Evolutionary conservation across 305 asterid genomes (phyloP), one percentile per base, ranked within the genome.

Genomic region (Fraxinus xanthoxyloides): DNA sequence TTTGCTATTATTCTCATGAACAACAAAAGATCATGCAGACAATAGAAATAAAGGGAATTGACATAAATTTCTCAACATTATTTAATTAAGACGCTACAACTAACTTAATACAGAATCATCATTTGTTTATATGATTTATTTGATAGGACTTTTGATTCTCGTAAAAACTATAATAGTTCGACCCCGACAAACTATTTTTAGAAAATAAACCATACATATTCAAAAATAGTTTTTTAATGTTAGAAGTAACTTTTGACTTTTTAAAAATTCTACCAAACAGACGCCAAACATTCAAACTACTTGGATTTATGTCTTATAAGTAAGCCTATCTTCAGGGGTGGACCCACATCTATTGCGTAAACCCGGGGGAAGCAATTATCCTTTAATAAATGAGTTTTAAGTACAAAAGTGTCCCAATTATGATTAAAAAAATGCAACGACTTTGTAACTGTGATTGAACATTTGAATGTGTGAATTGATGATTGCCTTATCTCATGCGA

Each of bases 311-410:
- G 61, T 48, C 61, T 48, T 48, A 4, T 48, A 48, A 17, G 7
- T 1, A 48, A 0, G 59, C 61, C 2, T 15, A 15, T 15, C 7
- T 0, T 48, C 31, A 38, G 38, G 78, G n/a, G n/a, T n/a, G n/a
- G n/a, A n/a, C 78, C 51, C 54, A 74, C n/a, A 74, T 74, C 59
- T 38, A 74, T 72, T 36, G 61, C 78, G 19, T 35, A 38, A 36
- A 74, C 28, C 13, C 30, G 15, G 17, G 28, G 59, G 31, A 19
- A 4, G 30, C n/a, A 75, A 19, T 36, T n/a, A 74, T 75, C 10
- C 31, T 23, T 75, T 38, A 34, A 75, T 40, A 21, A 36, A 35
- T 13, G 21, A 6, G 51, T 54, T 54, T 23, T 23, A 35, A 38
- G 32, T 4, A 30, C 12, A 6, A n/a, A 80, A 51, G 28, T 38